These are phyloP conservation scores for Trypanosoma vivax DNA, from an alignment of 208 protist species.

Conservation along the genomic window DNA sequence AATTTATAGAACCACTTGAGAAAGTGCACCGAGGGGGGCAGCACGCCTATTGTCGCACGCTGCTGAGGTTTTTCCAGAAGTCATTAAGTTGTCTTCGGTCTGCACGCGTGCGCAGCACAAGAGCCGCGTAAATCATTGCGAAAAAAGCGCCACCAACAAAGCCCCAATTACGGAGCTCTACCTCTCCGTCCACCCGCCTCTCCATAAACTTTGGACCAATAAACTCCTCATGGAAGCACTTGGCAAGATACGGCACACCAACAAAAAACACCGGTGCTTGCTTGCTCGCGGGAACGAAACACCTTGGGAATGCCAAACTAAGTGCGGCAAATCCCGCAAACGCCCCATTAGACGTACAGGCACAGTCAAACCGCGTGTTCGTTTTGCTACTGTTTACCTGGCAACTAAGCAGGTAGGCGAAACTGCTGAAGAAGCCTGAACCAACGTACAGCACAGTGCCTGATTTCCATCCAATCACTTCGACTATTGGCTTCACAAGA, in stretches of 20 bases:
- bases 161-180: slow-evolving; percentile 77
- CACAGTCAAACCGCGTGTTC: slow-evolving; percentile 53
- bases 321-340: slow-evolving; percentile 67
- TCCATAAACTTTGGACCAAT: slow-evolving; percentile 56
- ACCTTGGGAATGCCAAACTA: slow-evolving; percentile 55
- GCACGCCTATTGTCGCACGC: not conserved
- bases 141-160: slow-evolving; percentile 82
- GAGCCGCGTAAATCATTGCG: slow-evolving; percentile 54
- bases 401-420: slow-evolving; percentile 66
- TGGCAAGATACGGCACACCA: slow-evolving; percentile 51
- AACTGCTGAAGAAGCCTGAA: slow-evolving; percentile 71
- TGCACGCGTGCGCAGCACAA: slow-evolving; percentile 49
- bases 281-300: slow-evolving; percentile 55
- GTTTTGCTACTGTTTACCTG: slow-evolving; percentile 45
- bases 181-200: slow-evolving; percentile 28
- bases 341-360: slow-evolving; percentile 67
- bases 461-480: slow-evolving; percentile 55
- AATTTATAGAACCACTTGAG: too few relatives aligned
- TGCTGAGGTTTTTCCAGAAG: slow-evolving; percentile 39
- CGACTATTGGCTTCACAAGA: slow-evolving; percentile 54
- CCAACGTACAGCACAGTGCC: slow-evolving; percentile 50
- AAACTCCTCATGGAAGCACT: slow-evolving; percentile 81
- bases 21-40: too few relatives aligned
- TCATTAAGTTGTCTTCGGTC: slow-evolving; percentile 35
- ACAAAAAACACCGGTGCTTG: slow-evolving; percentile 36